Conservation (phyloP, 1,139 yeast genomes). For the Saccharomycopsis crataegensis region DNA sequence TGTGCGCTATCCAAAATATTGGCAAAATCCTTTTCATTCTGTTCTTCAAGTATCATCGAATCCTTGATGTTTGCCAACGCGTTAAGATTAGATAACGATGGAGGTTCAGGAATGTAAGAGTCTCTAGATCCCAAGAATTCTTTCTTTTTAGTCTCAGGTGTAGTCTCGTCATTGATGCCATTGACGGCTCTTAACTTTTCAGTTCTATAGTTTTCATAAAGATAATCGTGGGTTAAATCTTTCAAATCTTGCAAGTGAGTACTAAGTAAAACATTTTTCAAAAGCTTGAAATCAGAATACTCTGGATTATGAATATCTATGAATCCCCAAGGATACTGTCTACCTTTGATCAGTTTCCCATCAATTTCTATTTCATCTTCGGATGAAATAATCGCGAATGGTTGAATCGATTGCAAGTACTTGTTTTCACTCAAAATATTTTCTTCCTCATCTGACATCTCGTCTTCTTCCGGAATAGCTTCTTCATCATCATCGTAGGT, state of each 20-base stretch:
- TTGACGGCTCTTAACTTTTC: conserved; percentile 52
- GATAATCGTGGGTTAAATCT: conserved; percentile 71
- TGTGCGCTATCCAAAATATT: conserved; percentile 11
- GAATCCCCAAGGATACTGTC: conserved; percentile 75
- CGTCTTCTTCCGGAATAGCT: conserved; percentile 23
- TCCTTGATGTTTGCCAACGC: conserved; percentile 36
- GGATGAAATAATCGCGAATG: conserved; percentile 66
- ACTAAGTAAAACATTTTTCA: conserved; percentile 64
- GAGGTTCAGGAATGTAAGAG: conserved; percentile 29
- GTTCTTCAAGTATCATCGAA: conserved; percentile 20
- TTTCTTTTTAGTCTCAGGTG: conserved; percentile 4
- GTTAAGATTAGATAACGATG: conserved; percentile 59
- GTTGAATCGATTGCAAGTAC: conserved; percentile 52
- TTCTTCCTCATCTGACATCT: conserved; percentile 24
- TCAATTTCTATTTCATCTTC: conserved; percentile 42
- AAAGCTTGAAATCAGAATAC: conserved; percentile 52
- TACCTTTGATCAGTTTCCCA: conserved; percentile 48
- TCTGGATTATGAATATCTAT: conserved; percentile 56
- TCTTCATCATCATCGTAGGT: conserved; percentile 22
- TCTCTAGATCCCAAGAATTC: conserved; percentile 19
- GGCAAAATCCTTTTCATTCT: conserved; percentile 20
- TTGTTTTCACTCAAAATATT: conserved; percentile 63
- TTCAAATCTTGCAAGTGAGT: conserved; percentile 75
- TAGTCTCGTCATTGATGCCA: conserved; percentile 30
- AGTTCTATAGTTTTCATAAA: conserved; percentile 74